These are phyloP conservation scores for Daldinia decipiens DNA, from an alignment of 495 filamentous ascomycete genomes.

Conservation along the genomic window DNA sequence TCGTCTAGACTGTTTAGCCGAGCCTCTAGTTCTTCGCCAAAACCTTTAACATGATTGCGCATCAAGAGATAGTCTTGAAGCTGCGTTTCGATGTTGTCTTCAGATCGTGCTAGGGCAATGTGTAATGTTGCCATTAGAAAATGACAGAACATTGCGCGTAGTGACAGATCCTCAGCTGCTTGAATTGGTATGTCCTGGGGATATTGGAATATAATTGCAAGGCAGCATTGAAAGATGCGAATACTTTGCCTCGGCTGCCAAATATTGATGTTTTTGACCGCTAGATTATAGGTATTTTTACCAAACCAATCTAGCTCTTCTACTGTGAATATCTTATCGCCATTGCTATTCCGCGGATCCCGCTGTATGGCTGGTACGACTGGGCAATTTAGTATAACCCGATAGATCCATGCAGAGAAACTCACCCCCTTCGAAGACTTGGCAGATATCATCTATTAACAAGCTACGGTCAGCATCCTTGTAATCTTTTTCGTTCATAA, in stretches of 20 bases:
- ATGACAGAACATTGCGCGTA: slow-evolving; percentile 72
- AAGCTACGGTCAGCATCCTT: slow-evolving; percentile 30
- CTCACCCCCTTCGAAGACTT: slow-evolving; percentile 71
- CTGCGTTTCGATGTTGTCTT: slow-evolving; percentile 68
- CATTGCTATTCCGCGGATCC: slow-evolving; percentile 45
- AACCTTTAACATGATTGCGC: slow-evolving; percentile 65
- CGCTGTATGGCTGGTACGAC: slow-evolving; percentile 60
- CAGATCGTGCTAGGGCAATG: slow-evolving; percentile 69
- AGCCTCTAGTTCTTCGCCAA: slow-evolving; percentile 56
- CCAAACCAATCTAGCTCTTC: slow-evolving; percentile 84
- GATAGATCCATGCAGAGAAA: neutral
- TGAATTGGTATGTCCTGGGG: slow-evolving; percentile 59
- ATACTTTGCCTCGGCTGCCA: slow-evolving; percentile 64
- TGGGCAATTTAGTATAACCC: slow-evolving; percentile 43
- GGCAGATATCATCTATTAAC: slow-evolving; percentile 64
- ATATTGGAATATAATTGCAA: slow-evolving; percentile 69
- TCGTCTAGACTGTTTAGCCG: slow-evolving; percentile 56
- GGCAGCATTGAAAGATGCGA: slow-evolving; percentile 68
- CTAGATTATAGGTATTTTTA: slow-evolving; percentile 79
- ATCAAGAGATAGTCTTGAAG: slow-evolving; percentile 68
- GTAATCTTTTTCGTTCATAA: slow-evolving; percentile 58
- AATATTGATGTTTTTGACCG: slow-evolving; percentile 65
- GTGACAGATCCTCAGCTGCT: slow-evolving; percentile 59
- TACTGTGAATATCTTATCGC: slow-evolving; percentile 60
- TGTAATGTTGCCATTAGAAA: slow-evolving; percentile 72